These are phyloP conservation scores for Globisporangium barbulae DNA, from an alignment of 352 stramenopile genomes.

Conservation along the genomic window DNA sequence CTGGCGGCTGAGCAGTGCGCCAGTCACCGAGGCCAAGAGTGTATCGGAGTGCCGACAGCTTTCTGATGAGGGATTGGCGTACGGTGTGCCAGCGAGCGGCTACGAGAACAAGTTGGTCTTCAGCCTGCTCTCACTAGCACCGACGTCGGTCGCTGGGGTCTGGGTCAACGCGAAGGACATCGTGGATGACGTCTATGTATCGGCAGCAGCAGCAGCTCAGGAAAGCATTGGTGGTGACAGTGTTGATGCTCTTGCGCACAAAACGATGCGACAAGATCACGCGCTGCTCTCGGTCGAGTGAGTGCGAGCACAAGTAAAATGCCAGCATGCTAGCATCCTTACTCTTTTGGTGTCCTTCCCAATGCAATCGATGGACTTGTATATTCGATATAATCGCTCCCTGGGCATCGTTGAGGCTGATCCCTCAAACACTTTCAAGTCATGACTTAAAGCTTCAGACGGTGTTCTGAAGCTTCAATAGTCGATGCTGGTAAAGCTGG, in stretches of 20 bases:
- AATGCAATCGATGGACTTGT: not conserved
- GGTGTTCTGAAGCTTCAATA: too few species aligned
- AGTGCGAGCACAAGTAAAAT: not conserved
- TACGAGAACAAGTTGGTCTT: slow-evolving; percentile 56
- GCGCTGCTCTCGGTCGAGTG: slow-evolving; percentile 14
- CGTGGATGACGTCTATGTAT: slow-evolving; percentile 36
- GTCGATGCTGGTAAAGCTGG: too few species aligned
- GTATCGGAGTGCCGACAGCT: not conserved
- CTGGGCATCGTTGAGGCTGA: too few species aligned
- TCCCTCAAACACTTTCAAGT: too few species aligned
- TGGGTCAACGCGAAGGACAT: slow-evolving; percentile 45
- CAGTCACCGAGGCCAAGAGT: slow-evolving; percentile 33
- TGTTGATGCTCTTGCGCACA: not conserved
- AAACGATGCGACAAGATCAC: slow-evolving; percentile 8
- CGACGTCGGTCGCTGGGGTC: slow-evolving; percentile 31
- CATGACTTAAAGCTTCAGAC: too few species aligned
- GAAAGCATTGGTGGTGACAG: not conserved
- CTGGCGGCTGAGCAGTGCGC: slow-evolving; percentile 34
- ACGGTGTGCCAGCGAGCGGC: slow-evolving; percentile 42
- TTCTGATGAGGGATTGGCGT: slow-evolving; percentile 16
- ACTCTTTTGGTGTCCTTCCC: not conserved
- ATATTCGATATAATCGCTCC: too few species aligned
- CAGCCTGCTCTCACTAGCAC: slow-evolving; percentile 27
- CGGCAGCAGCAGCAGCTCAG: slow-evolving; percentile 5
- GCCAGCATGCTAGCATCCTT: not conserved